Percentiles rank a stretch among this genome's conserved stretches.
phyloP scores from a whole-genome alignment of 345 rosid genomes.

The Pelargonium nanum region DNA sequence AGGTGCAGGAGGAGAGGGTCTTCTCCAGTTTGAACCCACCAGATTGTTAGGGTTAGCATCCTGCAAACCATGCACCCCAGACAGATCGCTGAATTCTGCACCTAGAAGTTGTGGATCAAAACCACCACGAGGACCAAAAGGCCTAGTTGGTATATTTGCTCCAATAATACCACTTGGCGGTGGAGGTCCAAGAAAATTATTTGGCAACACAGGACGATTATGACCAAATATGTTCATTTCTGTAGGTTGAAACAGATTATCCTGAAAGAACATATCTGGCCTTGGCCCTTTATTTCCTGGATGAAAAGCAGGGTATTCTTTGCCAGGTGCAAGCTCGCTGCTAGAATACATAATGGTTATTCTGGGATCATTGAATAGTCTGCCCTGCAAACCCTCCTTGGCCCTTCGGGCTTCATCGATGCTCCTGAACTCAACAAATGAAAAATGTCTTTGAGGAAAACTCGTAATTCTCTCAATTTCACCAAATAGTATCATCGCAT shows the following conservation, averaged over 20 bases:
- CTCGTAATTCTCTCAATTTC: slow-evolving; percentile 88
- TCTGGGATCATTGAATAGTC: slow-evolving; percentile 83
- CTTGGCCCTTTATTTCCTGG: slow-evolving; percentile 49
- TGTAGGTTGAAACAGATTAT: slow-evolving; percentile 32
- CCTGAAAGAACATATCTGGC: slow-evolving; percentile 40
- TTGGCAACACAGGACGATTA: slow-evolving; percentile 26
- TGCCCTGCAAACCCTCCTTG: slow-evolving; percentile 88
- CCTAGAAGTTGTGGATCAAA: slow-evolving; percentile 39
- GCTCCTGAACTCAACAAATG: slow-evolving; percentile 93
- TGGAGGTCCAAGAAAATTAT: slow-evolving; percentile 23
- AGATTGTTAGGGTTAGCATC: slow-evolving; percentile 24
- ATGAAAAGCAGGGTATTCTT: slow-evolving; percentile 38
- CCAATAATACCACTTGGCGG: slow-evolving; percentile 30
- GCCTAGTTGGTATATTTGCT: slow-evolving; percentile 25
- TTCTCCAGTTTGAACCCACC: slow-evolving; percentile 46
- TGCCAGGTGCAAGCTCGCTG: slow-evolving; percentile 54
- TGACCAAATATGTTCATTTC: slow-evolving; percentile 40
- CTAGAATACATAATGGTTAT: slow-evolving; percentile 76
- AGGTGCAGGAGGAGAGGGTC: slow-evolving; percentile 52
- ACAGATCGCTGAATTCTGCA: slow-evolving; percentile 42
- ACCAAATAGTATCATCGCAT: slow-evolving; percentile 94
- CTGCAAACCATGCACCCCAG: slow-evolving; percentile 18
- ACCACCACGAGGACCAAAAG: slow-evolving; percentile 41
- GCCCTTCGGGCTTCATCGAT: slow-evolving; percentile 92
- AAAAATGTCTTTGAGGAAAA: slow-evolving; percentile 67